Base-by-base conservation (phyloP, 495 filamentous ascomycete genomes). In the Penicillium riverlandense region DNA sequence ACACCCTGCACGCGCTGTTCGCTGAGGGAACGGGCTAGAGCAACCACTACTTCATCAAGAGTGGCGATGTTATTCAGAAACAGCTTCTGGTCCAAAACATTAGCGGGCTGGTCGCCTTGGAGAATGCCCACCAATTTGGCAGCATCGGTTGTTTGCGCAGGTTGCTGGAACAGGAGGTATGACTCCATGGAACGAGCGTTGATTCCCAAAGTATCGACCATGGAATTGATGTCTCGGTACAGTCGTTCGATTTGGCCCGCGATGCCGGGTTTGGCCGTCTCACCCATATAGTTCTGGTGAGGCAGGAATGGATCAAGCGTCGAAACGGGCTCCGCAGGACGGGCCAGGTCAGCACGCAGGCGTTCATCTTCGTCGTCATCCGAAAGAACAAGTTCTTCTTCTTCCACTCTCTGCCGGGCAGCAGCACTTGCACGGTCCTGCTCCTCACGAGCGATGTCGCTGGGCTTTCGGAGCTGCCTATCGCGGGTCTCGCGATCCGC, bases 161-260 rank as follows among this genome's bases (percentile, higher is more conserved):
- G 58, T 43, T 82, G 73, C 42, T 80, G 71, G 40, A 66, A 66
- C 29, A 76, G 59, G 29, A 87, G 72, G 57, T 88, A 99, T 1
- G 78, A 75, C 37, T 79, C 67, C 22, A 99, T 62, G 9, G 82
- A 78, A 5, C 87, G 81, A 22, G 85, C 81, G 60, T 96, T 96
- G 29, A 97, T 72, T 7, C 90, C 94, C 13, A 96, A 63, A 2
- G 86, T 90, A 55, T 96, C 90, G 27, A 97, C 77, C 92, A 97
- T 99, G 10, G 85, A 86, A 61, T 97, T 97, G 53, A 96, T 88
- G 50, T 96, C 94, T 11, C 88, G 77, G 64, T 90, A 97, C 1
- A 96, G 69, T 16, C 81, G 75, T 59, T 97, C 94, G 44, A 94
- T 85, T 63, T 88, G 82, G 31, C 83, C 80, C 13, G 85, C 77